Evolutionary conservation across 805 yeast genomes (phyloP), one percentile per base, ranked within the genome.

Genomic region (Lachancea mirantina): DNA sequence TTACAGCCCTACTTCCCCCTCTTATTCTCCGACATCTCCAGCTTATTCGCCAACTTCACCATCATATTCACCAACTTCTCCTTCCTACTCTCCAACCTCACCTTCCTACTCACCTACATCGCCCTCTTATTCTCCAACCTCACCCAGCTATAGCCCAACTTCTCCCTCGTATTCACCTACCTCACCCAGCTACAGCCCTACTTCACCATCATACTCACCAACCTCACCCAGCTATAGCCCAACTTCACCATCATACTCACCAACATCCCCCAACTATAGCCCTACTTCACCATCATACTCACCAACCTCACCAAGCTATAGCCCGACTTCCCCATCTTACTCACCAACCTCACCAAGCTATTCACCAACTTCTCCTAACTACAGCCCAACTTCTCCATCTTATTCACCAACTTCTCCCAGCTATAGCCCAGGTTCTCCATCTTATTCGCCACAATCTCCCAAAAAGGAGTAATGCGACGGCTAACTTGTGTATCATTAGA

Each of bases 281-380:
- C 94, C 95, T 35, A 76, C 84, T 0, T 76, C 84, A 0, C 76
- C 84, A 42, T 49, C 60, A 4, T 80, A 79, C 51, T 65, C 75
- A 0, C 89, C 92, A 41, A 84, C 95, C 0, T 78, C 89, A 0
- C 96, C 96, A 39, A 46, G 62, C 1, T 84, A 84, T 58, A 69
- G 79, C 1, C 95, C 95, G 29, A 82, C 85, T 0, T 72, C 81
- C 3, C 85, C 87, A 40, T 40, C 74, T 19, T 33, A 33, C 25
- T 16, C 24, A 23, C 36, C 96, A 33, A 84, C 92, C 1, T 75
- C 84, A 5, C 89, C 92, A 45, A 43, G 59, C 3, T 74, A 74
- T 49, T 59, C 68, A 0, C 79, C 79, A 36, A 65, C 70, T 0
- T 64, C 70, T 1, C 70, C 70, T 43, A 46, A 62, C 1, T 84